A percentile compares a stretch with the other conserved stretches of the same genome.
Evolutionary conservation across 1,139 yeast genomes (phyloP).

Genomic region (Suhomyces yuchorum): DNA sequence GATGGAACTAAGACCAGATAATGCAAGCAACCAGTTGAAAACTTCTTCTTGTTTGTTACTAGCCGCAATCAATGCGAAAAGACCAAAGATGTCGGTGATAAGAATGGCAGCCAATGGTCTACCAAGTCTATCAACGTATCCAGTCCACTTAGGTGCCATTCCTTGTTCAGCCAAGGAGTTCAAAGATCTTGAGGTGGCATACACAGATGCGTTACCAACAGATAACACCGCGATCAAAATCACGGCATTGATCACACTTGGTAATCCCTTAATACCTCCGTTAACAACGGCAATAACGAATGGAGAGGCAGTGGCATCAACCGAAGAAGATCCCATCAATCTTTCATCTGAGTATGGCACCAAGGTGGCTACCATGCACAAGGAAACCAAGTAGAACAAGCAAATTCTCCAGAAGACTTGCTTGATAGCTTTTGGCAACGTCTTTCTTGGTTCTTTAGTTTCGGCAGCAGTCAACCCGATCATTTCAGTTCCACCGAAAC

Average conservation of each 20-base stretch:
- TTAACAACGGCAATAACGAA: constrained; percentile 60
- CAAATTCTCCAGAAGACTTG: constrained; percentile 75
- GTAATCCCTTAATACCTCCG: constrained; percentile 57
- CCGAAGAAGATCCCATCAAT: constrained; percentile 39
- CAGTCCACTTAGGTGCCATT: constrained; percentile 36
- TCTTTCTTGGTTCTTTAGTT: constrained; percentile 43
- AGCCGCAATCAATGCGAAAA: constrained; percentile 74
- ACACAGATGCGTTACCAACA: constrained; percentile 47
- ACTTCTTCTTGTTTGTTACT: constrained; percentile 63
- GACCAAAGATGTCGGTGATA: constrained; percentile 51
- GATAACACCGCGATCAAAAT: constrained; percentile 51
- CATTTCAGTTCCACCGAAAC: constrained; percentile 43
- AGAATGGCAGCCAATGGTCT: constrained; percentile 36
- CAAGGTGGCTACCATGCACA: constrained; percentile 47
- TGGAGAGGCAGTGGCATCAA: constrained; percentile 59
- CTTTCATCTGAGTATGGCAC: constrained; percentile 44
- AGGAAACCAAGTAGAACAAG: constrained; percentile 55
- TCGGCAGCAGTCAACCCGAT: constrained; percentile 52
- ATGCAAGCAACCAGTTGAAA: constrained; percentile 78
- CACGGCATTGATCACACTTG: constrained; percentile 54
- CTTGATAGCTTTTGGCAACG: constrained; percentile 74
- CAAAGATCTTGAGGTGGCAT: constrained; percentile 36
- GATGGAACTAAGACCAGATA: constrained; percentile 80
- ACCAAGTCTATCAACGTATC: constrained; percentile 35
- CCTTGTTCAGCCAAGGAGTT: constrained; percentile 37